Evolutionary conservation across 768 basidiomycete species (phyloP).

Genomic region (Mrakia hoshinonis): DNA sequence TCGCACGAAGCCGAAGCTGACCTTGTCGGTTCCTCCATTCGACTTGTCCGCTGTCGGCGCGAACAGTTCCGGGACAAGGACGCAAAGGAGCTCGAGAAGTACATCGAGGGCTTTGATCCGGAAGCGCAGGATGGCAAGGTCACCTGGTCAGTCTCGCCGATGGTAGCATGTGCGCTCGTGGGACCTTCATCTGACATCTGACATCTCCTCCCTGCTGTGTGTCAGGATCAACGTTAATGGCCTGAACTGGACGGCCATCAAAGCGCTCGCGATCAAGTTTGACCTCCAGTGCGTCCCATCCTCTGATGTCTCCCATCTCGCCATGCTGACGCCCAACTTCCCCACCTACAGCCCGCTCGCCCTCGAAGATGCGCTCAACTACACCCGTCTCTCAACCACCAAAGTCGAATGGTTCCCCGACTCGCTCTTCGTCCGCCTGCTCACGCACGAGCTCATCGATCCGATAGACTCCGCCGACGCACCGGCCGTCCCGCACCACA

Average conservation of each 20-base stretch:
- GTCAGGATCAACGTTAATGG: slow-evolving; percentile 7
- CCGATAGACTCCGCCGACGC: too few relatives aligned
- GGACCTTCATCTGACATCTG: too few relatives aligned
- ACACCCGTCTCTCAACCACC: background rate
- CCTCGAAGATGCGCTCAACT: slow-evolving; percentile 14
- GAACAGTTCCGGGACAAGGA: background rate
- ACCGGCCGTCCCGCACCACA: too few relatives aligned
- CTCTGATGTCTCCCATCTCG: background rate
- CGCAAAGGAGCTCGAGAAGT: background rate
- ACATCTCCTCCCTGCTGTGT: too few relatives aligned
- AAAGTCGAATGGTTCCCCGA: slow-evolving; percentile 12
- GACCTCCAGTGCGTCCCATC: background rate
- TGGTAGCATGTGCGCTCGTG: background rate
- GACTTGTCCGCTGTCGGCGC: too few relatives aligned
- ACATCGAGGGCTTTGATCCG: background rate
- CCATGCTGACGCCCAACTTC: background rate
- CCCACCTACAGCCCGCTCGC: background rate
- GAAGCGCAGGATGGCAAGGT: slow-evolving; percentile 11
- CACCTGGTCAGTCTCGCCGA: background rate
- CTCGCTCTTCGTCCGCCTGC: slow-evolving; percentile 12
- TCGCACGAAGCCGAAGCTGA: too few relatives aligned
- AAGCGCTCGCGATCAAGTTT: slow-evolving; percentile 1
- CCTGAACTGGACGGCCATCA: background rate
- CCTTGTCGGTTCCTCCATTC: too few relatives aligned
- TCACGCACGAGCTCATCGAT: slow-evolving; percentile 15